A percentile compares a stretch with the other conserved stretches of the same genome.
phyloP scores from a whole-genome alignment of 2,329 filamentous ascomycete species.

The Diaporthe citri region DNA sequence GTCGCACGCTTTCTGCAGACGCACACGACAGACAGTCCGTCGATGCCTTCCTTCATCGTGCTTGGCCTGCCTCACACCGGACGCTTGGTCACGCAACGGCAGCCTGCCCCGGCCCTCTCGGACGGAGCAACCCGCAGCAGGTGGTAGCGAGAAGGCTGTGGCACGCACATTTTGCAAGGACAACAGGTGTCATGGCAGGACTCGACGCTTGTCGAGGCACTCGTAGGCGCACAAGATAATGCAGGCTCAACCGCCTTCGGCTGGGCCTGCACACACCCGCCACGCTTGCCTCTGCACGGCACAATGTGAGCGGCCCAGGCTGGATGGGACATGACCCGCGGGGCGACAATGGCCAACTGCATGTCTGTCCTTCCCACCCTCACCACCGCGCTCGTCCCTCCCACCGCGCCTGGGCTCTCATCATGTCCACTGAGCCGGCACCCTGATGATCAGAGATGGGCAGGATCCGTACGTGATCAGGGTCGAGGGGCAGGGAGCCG shows the following conservation, averaged over 20 bases:
- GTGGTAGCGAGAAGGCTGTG: conserved; percentile 11
- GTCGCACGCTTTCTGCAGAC: conserved; percentile 4
- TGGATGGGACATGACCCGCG: background rate
- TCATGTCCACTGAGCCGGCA: conserved; percentile 21
- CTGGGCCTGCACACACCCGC: conserved; percentile 8
- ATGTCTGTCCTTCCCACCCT: conserved; percentile 23
- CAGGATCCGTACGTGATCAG: background rate
- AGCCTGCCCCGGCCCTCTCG: conserved; percentile 6
- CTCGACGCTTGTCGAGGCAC: conserved; percentile 1
- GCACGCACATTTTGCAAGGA: background rate
- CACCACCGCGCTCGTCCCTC: conserved; percentile 9
- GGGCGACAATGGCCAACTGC: conserved; percentile 11
- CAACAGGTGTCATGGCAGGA: background rate
- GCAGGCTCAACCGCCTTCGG: conserved; percentile 18
- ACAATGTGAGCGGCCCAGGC: background rate
- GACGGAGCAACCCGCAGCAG: background rate
- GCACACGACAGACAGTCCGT: background rate
- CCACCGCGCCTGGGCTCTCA: conserved; percentile 20
- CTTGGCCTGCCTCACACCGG: background rate
- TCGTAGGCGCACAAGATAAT: conserved; percentile 9
- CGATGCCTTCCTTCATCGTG: background rate
- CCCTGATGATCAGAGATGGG: background rate
- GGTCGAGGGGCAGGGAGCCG: background rate
- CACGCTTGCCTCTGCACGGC: background rate
- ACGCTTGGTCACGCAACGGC: background rate